phyloP scores from a whole-genome alignment of 139 green algal genomes.

The Chlamydomonas eustigma region DNA sequence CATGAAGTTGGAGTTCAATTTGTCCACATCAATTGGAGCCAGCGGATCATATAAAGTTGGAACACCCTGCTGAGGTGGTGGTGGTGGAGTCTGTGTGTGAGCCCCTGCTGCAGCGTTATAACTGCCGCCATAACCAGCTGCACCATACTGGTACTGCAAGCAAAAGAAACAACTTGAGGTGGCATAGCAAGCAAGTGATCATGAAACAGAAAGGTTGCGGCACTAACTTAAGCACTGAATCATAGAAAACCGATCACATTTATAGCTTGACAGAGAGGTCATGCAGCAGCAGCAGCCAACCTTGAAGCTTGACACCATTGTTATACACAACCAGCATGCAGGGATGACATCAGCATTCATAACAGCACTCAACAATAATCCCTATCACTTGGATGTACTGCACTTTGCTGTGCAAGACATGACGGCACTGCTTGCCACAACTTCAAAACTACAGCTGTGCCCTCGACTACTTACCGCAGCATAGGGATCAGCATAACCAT shows the following conservation, averaged over 20 bases:
- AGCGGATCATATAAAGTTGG: constrained; percentile 41
- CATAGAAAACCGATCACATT: no score
- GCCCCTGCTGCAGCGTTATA: background rate
- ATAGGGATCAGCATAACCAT: background rate
- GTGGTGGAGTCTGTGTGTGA: background rate
- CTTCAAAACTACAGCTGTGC: background rate
- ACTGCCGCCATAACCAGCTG: background rate
- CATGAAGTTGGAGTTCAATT: constrained; percentile 56
- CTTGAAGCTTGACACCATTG: background rate
- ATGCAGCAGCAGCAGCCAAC: background rate
- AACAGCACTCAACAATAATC: background rate
- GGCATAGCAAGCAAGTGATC: background rate
- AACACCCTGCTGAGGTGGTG: constrained; percentile 1
- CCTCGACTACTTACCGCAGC: background rate
- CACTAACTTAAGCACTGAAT: no score
- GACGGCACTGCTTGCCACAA: no score
- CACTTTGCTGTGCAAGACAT: no score
- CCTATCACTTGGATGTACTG: no score
- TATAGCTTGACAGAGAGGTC: no score
- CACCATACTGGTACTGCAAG: background rate
- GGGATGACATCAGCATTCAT: background rate
- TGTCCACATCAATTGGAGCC: constrained; percentile 42
- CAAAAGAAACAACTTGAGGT: background rate
- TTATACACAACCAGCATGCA: background rate
- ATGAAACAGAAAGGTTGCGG: background rate